Base-by-base conservation (phyloP, 768 basidiomycete genomes). In the Epithele typhae region DNA sequence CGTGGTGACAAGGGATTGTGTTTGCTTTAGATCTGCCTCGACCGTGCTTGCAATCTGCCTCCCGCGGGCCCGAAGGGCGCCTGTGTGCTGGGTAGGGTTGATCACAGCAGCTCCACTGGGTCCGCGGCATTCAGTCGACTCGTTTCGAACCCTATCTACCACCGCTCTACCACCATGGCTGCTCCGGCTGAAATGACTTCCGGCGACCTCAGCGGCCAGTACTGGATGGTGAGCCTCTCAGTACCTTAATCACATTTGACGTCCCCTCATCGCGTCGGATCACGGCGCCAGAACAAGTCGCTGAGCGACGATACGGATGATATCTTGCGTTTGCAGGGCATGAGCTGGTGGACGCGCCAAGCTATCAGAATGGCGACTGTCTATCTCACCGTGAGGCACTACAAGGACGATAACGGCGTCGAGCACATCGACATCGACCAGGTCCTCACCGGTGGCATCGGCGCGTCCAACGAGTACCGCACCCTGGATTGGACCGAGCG, bases 361-460 rank as follows among this genome's bases (percentile, higher is more conserved):
- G 62, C 75, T 19, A 88, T 91, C 56, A 45, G 59, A 19, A 25
- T 69, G 22, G 81, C 75, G 25, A 79, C 76, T 15, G 56, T 90
- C 38, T 84, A 80, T 19, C 75, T 89, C 33, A 44, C 44, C 37
- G 61, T 87, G 57, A 84, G 78, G 48, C 67, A 90, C 58, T 78
- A 73, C 68, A 81, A 74, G 52, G 77, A 83, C 38, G 79, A 75
- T 12, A 65, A 61, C 1, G 76, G 73, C 27, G 56, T 78, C 23
- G 87, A 90, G 63, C 77, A 74, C 59, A 77, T 90, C 51, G 78
- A 83, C 45, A 60, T 87, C 44, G 75, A 79, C 35, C 84, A 87
- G 58, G 77, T 67, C 22, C 67, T 84, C 45, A 78, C 81, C 2
- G 81, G 81, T 14, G 82, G 83, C 8, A 69, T 87, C 25, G 61